Evolutionary conservation across 1,139 yeast species (phyloP).

Genomic region (Pneumocystis jirovecii): DNA sequence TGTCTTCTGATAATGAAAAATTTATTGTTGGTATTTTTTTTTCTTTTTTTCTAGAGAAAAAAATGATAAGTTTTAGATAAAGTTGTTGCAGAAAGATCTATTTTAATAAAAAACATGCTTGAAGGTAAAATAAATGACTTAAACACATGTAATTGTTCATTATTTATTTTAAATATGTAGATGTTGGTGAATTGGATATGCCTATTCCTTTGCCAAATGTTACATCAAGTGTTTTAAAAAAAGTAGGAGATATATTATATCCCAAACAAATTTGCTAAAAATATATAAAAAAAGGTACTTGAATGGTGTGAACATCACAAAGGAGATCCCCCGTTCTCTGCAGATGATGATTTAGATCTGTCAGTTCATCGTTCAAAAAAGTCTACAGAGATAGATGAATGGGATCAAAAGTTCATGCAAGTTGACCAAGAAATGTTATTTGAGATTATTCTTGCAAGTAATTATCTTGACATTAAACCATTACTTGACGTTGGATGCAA

Average conservation of each 20-base stretch:
- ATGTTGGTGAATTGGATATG: conserved; percentile 54
- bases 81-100: conserved; percentile 79
- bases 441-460: conserved; percentile 84
- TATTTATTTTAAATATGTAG: conserved; percentile 21
- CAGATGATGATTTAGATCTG: conserved; percentile 33
- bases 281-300: conserved; percentile 33
- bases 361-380: conserved; percentile 12
- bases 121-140: conserved; percentile 50
- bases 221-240: conserved; percentile 55
- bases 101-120: conserved; percentile 78
- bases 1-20: background rate
- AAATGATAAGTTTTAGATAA: conserved; percentile 42
- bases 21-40: background rate
- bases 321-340: conserved; percentile 47
- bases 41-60: too few species aligned
- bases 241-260: conserved; percentile 20
- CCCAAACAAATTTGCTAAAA: background rate
- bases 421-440: conserved; percentile 98
- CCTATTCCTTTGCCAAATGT: conserved; percentile 50
- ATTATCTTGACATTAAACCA: conserved; percentile 85
- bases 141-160: background rate
- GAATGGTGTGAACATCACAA: conserved; percentile 98
- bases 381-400: conserved; percentile 49
- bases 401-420: conserved; percentile 91
- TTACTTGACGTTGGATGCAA: conserved; percentile 91